Base-by-base conservation (phyloP, 106 monocot species). In the Vanilla planifolia region DNA sequence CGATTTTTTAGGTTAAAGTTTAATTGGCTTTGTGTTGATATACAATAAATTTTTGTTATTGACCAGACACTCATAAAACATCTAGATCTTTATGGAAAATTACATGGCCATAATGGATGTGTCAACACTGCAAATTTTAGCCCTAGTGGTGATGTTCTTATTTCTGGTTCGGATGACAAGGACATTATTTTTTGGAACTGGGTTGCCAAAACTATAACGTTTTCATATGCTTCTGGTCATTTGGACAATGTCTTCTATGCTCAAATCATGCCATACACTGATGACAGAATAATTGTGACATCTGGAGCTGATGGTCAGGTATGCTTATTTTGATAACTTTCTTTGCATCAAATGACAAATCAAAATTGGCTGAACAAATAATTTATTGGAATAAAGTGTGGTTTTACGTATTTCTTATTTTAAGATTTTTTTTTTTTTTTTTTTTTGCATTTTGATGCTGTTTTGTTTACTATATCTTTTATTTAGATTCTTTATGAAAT, bases 281-380 rank as follows among this genome's bases (percentile, higher is more conserved):
- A 84, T 73, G 95, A 89, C 48, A 66, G 68, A 8, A 79, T 73
- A 19, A 66, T 95, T n/a, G 60, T 90, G 62, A 80, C 95, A 44
- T 75, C 89, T 21, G 83, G 77, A 58, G 83, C 86, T 68, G 95
- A 95, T 81, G 95, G 95, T 1, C 89, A 86, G 95, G 95, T 86
- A 41, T 67, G 33, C 43, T 2, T 36, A 3, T 70, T 48, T 24
- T 48, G 17, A n/a, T 13, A n/a, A n/a, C 21, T n/a, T 46, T 46
- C 7, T 19, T 20, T 19, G 11, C 10, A 42, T 42, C 11, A 5
- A 46, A 4, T 46, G 20, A 22, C 46, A 6, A 19, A 19, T 46
- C 17, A 46, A 46, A 20, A 19, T 19, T 46, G 46, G 21, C 21
- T 46, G 46, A 46, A 2, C 21, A 13, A 46, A 3, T 20, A 3